Conservation (phyloP, 257 asterid species). For the Osmanthus fragrans region DNA sequence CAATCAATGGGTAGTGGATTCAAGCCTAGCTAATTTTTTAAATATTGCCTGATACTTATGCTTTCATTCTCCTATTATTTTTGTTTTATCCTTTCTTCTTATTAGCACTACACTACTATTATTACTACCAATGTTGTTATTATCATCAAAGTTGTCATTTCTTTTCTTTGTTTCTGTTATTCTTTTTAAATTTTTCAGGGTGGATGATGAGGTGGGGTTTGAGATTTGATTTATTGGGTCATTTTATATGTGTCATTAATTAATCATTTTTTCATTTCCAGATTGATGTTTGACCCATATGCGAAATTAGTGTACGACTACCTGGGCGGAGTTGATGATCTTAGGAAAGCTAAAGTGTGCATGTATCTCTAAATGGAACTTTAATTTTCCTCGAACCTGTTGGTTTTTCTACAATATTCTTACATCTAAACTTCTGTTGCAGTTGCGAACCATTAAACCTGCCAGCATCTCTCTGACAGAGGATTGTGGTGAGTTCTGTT, state of each 20-base stretch:
- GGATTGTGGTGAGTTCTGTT: constrained; percentile 65
- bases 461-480: constrained; percentile 62
- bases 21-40: constrained; percentile 26
- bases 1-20: constrained; percentile 69
- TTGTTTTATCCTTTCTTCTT: constrained; percentile 1
- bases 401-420: constrained; percentile 23
- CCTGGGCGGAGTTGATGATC: constrained; percentile 73
- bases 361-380: constrained; percentile 55
- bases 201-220: neutral
- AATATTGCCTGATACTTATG: neutral
- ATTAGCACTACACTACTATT: neutral
- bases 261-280: constrained; percentile 34
- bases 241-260: neutral
- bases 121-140: neutral
- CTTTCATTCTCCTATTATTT: neutral
- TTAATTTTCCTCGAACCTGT: constrained; percentile 6
- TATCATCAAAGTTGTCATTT: neutral
- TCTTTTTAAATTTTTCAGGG: neutral
- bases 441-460: constrained; percentile 75
- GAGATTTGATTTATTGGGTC: neutral
- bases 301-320: constrained; percentile 82
- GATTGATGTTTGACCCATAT: constrained; percentile 85
- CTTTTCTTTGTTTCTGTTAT: neutral
- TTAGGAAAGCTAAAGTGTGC: constrained; percentile 86
- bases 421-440: constrained; percentile 28